Conservation (phyloP, 331 rosid genomes). For the Acacia concinna region DNA sequence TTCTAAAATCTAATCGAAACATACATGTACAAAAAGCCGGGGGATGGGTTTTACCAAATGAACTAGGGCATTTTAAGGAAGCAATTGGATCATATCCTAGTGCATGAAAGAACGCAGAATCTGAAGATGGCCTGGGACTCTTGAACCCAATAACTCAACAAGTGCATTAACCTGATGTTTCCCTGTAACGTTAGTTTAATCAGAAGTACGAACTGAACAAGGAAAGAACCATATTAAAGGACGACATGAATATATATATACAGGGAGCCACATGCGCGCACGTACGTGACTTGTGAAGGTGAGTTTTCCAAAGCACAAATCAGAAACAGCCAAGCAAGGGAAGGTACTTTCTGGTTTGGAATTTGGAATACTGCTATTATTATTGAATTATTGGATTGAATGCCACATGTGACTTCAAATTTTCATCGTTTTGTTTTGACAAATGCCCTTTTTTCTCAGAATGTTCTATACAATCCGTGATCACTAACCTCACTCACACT, state of each 20-base stretch:
- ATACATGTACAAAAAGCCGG: too few species aligned
- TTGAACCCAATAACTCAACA: too few species aligned
- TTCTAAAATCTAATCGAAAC: too few species aligned
- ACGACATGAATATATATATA: conserved; percentile 24
- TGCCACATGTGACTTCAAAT: not conserved
- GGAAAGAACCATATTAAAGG: conserved; percentile 40
- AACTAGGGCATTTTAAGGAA: not conserved
- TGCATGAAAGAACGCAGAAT: too few species aligned
- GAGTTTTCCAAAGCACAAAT: conserved; percentile 14
- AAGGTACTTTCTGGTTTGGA: too few species aligned
- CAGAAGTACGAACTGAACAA: conserved; percentile 11
- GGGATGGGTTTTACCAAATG: too few species aligned
- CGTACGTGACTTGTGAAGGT: conserved; percentile 33
- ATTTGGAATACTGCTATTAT: too few species aligned
- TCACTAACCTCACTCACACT: not conserved
- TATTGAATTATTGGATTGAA: too few species aligned
- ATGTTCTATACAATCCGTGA: conserved; percentile 18
- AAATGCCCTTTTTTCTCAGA: not conserved
- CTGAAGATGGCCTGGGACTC: not conserved
- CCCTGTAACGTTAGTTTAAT: not conserved
- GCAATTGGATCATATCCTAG: too few species aligned
- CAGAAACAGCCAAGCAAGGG: conserved; percentile 28
- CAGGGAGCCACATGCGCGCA: conserved; percentile 16
- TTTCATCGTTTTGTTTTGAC: not conserved
- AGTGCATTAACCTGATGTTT: not conserved